A percentile compares a stretch with the other conserved stretches of the same genome.
phyloP scores from a whole-genome alignment of 176 grass and related monocot genomes.

The Microstegium vimineum region DNA sequence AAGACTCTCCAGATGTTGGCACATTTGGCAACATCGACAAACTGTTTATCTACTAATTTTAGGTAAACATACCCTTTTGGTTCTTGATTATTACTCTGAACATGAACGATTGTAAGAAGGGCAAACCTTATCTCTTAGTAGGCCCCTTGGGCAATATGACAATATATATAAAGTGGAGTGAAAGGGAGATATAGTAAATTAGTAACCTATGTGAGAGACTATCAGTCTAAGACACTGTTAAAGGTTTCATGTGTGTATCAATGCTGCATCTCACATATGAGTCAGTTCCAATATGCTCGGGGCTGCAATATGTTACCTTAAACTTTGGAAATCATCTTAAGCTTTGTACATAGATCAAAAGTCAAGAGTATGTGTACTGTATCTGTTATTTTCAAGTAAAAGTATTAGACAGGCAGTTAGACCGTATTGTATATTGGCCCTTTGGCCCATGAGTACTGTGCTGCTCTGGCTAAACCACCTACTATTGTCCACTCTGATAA shows the following conservation, averaged over 20 bases:
- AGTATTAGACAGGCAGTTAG: background rate
- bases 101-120: background rate
- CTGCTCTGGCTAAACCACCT: background rate
- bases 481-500: background rate
- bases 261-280: background rate
- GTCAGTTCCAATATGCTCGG: background rate
- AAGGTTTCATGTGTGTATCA: background rate
- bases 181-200: background rate
- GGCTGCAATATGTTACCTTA: background rate
- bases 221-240: background rate
- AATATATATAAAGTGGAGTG: background rate
- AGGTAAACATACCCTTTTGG: constrained; percentile 49
- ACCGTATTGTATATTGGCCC: background rate
- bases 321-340: background rate
- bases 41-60: constrained; percentile 58
- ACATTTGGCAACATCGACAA: constrained; percentile 53
- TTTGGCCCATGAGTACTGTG: background rate
- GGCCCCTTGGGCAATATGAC: background rate
- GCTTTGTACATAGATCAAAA: background rate
- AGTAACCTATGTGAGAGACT: background rate
- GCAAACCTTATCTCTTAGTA: background rate
- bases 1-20: constrained; percentile 73
- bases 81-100: constrained; percentile 29
- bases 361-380: background rate
- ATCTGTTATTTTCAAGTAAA: background rate